Percentiles rank a stretch among this genome's conserved stretches.
These are phyloP conservation scores for Galium porrigens DNA, from an alignment of 305 asterid species.

Conservation along the genomic window DNA sequence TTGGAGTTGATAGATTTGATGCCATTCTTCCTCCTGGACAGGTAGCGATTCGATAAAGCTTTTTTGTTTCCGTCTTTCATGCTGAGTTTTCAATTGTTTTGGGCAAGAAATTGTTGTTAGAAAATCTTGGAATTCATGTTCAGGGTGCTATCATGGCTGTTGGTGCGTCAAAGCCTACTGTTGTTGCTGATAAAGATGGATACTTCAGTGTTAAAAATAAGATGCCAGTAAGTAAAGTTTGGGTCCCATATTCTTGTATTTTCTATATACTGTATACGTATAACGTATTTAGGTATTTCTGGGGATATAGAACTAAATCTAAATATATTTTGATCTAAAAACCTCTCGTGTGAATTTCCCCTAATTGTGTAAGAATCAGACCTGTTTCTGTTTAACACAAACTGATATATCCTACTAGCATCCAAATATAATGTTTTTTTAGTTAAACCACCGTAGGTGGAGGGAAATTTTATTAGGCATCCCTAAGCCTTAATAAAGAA, in stretches of 20 bases:
- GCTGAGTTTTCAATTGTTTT: background rate
- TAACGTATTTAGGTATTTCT: background rate
- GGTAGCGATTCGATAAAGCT: slow-evolving; percentile 28
- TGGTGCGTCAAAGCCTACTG: slow-evolving; percentile 83
- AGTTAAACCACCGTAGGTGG: too few relatives aligned
- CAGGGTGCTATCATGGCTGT: slow-evolving; percentile 99
- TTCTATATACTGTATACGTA: background rate
- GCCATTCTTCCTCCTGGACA: slow-evolving; percentile 98
- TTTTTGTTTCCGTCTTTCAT: background rate
- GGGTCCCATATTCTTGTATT: background rate
- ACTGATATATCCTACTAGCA: too few relatives aligned
- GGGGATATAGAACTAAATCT: background rate
- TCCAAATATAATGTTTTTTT: too few relatives aligned
- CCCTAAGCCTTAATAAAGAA: too few relatives aligned
- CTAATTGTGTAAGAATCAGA: background rate
- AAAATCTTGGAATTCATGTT: slow-evolving; percentile 15
- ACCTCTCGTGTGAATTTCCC: background rate
- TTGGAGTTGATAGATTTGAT: slow-evolving; percentile 91
- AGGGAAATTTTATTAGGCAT: too few relatives aligned
- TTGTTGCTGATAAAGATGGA: slow-evolving; percentile 51
- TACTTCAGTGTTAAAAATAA: slow-evolving; percentile 47
- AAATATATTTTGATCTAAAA: background rate
- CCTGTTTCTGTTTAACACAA: background rate
- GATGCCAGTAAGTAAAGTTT: slow-evolving; percentile 50
- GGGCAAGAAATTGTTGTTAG: slow-evolving; percentile 8